A percentile compares a stretch with the other conserved stretches of the same genome.
These are phyloP conservation scores for Penicillium digitatum DNA, from an alignment of 2,329 filamentous ascomycete species.

Conservation along the genomic window DNA sequence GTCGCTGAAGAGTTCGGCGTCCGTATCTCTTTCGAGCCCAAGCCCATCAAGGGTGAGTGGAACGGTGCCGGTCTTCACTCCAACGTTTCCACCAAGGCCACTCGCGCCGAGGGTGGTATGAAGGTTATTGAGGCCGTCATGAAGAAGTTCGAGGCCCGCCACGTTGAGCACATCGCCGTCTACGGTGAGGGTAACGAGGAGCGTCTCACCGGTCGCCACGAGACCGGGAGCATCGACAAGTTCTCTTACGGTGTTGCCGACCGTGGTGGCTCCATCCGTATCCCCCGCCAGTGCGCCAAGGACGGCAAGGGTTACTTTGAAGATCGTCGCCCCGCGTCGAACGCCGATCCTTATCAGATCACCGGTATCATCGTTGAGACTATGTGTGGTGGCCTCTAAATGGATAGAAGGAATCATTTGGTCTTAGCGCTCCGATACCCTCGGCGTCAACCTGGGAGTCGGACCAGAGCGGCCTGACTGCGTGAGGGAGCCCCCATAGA, in stretches of 20 bases:
- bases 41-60: conserved; percentile 94
- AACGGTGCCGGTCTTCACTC: conserved; percentile 91
- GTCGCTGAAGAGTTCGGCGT: conserved; percentile 95
- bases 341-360: conserved; percentile 82
- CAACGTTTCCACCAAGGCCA: conserved; percentile 89
- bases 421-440: conserved; percentile 42
- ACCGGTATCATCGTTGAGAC: conserved; percentile 78
- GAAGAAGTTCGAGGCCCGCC: conserved; percentile 75
- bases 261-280: conserved; percentile 90
- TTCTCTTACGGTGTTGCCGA: conserved; percentile 95
- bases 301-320: conserved; percentile 96
- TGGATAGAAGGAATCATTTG: conserved; percentile 27
- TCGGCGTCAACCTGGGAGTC: conserved; percentile 37
- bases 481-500: conserved; percentile 31
- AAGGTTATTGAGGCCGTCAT: conserved; percentile 85
- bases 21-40: conserved; percentile 91
- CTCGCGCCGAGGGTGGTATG: conserved; percentile 89
- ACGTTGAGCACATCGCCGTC: conserved; percentile 81
- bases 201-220: conserved; percentile 87
- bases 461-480: conserved; percentile 37
- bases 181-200: conserved; percentile 95
- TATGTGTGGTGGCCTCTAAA: conserved; percentile 45
- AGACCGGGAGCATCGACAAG: conserved; percentile 89
- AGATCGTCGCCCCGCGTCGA: conserved; percentile 75
- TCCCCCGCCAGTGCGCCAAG: conserved; percentile 77